These are phyloP conservation scores for Candida patagonica DNA, from an alignment of 805 yeast species.

Conservation along the genomic window DNA sequence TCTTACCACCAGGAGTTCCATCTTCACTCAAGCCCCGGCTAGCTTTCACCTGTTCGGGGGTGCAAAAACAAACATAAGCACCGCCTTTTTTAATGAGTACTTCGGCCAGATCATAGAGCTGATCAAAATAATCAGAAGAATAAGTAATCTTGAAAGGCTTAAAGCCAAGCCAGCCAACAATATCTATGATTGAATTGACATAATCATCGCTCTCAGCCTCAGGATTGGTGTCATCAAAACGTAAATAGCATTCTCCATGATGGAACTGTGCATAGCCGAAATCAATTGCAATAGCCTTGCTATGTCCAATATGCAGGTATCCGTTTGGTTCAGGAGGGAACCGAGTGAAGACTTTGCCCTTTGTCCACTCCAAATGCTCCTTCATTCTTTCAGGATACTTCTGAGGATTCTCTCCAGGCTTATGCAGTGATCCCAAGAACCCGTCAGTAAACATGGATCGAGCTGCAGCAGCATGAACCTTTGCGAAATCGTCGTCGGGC, in stretches of 20 bases:
- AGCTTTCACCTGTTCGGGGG: slow-evolving; percentile 80
- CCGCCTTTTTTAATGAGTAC: slow-evolving; percentile 55
- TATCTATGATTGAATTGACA: slow-evolving; percentile 71
- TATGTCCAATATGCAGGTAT: slow-evolving; percentile 92
- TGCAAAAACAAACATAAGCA: slow-evolving; percentile 91
- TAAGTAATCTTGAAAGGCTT: slow-evolving; percentile 90
- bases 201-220: slow-evolving; percentile 95
- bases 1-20: slow-evolving; percentile 89
- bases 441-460: slow-evolving; percentile 92
- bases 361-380: slow-evolving; percentile 68
- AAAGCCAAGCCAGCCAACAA: slow-evolving; percentile 92
- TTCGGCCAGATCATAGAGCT: slow-evolving; percentile 83
- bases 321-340: slow-evolving; percentile 99
- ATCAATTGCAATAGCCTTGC: slow-evolving; percentile 95
- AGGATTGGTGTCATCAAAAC: slow-evolving; percentile 97
- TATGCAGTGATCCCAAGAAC: slow-evolving; percentile 88
- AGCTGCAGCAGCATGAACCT: slow-evolving; percentile 11
- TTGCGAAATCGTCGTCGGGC: slow-evolving; percentile 7
- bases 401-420: slow-evolving; percentile 93
- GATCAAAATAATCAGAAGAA: slow-evolving; percentile 91
- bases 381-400: slow-evolving; percentile 74
- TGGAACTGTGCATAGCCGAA: slow-evolving; percentile 92
- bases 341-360: slow-evolving; percentile 81
- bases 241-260: slow-evolving; percentile 79
- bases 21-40: slow-evolving; percentile 88